A percentile compares a stretch with the other conserved stretches of the same genome.
Conservation (phyloP, 176 grass and related monocot genomes). For the Bothriochloa decipiens region DNA sequence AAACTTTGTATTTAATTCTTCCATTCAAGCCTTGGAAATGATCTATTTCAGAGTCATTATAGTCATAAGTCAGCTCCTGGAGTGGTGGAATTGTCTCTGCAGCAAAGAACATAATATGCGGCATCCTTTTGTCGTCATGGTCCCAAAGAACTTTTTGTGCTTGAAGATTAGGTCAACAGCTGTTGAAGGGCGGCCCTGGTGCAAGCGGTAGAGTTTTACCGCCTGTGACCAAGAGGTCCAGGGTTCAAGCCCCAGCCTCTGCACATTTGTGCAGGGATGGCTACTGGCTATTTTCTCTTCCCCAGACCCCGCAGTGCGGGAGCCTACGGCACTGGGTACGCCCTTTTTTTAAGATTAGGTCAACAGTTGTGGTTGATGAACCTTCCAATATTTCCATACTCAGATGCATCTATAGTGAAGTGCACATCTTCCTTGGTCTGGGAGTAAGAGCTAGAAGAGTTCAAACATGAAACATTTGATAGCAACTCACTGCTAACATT, state of each 20-base stretch:
- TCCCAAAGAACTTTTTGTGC: slow-evolving; percentile 78
- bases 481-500: slow-evolving; percentile 43
- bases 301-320: no score
- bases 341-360: no score
- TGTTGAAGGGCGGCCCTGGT: no score
- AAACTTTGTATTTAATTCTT: slow-evolving; percentile 49
- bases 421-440: slow-evolving; percentile 45
- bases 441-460: slow-evolving; percentile 26
- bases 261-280: no score
- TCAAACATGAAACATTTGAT: slow-evolving; percentile 25
- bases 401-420: slow-evolving; percentile 71
- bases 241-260: no score
- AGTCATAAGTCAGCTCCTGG: slow-evolving; percentile 81
- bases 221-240: no score
- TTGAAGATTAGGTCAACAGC: slow-evolving; percentile 85
- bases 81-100: slow-evolving; percentile 77
- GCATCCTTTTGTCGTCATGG: slow-evolving; percentile 67
- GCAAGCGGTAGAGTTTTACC: no score
- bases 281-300: no score
- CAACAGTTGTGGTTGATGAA: slow-evolving; percentile 89
- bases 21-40: slow-evolving; percentile 46
- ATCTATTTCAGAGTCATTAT: slow-evolving; percentile 61
- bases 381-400: slow-evolving; percentile 71
- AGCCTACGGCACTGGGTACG: no score
- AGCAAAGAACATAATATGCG: slow-evolving; percentile 85